phyloP scores from a whole-genome alignment of 257 asterid species.

The Pogostemon cablin region DNA sequence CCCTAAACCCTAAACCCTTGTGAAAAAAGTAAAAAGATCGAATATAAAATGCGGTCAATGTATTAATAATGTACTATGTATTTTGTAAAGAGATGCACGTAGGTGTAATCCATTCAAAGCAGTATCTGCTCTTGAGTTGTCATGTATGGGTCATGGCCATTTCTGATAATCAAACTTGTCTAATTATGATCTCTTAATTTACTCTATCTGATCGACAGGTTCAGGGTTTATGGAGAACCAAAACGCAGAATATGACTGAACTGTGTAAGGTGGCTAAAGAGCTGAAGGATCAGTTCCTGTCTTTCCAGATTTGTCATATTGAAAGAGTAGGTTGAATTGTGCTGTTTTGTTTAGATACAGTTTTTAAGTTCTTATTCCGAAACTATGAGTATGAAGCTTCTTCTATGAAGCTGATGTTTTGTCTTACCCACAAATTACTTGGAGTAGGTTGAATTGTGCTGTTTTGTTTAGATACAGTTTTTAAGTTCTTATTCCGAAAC shows the following conservation, averaged over 20 bases:
- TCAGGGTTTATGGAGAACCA: conserved; percentile 93
- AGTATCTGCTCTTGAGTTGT: neutral
- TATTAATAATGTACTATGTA: neutral
- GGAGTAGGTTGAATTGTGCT: conserved; percentile 56
- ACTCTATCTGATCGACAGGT: conserved; percentile 50
- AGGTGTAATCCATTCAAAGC: neutral
- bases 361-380: conserved; percentile 1
- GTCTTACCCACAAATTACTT: neutral
- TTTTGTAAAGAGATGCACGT: neutral
- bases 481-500: conserved; percentile 3
- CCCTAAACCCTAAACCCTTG: neutral
- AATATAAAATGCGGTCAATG: neutral
- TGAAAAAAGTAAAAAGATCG: conserved; percentile 3
- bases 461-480: conserved; percentile 6
- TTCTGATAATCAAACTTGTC: conserved; percentile 5
- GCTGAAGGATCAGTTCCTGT: conserved; percentile 73
- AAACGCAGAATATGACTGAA: conserved; percentile 91
- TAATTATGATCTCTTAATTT: conserved; percentile 12
- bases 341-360: conserved; percentile 12
- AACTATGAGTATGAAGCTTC: neutral
- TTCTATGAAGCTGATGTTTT: neutral
- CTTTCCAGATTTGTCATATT: conserved; percentile 81
- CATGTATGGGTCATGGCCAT: too few species aligned
- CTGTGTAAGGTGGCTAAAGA: conserved; percentile 89
- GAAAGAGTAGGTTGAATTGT: conserved; percentile 63